These are phyloP conservation scores for Pestalotiopsis sp. DNA, from an alignment of 2,329 filamentous ascomycete genomes.

Conservation along the genomic window DNA sequence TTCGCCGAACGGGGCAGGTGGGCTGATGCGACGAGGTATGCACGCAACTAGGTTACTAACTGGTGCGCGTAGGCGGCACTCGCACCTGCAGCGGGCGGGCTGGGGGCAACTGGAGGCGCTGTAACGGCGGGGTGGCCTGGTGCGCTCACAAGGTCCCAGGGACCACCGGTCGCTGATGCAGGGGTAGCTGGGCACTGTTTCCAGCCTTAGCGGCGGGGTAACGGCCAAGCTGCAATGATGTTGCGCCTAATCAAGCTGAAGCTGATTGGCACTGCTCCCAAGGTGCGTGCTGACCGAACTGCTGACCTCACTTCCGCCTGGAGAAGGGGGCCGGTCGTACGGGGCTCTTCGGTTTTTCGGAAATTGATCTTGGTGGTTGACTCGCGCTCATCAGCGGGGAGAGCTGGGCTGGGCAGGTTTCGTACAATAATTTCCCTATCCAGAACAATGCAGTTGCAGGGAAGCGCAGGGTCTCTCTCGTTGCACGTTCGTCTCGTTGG, in stretches of 20 bases:
- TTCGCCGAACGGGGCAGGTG: slow-evolving; percentile 12
- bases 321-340: not conserved
- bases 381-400: not conserved
- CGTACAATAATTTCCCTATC: not conserved
- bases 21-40: slow-evolving; percentile 1
- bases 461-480: not conserved
- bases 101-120: not conserved
- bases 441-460: not conserved
- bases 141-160: not conserved
- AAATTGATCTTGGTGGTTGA: not conserved
- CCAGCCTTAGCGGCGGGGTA: slow-evolving; percentile 9
- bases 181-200: slow-evolving; percentile 4
- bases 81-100: not conserved
- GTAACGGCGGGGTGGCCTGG: not conserved
- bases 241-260: not conserved
- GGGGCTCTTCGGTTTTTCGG: not conserved
- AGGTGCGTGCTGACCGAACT: not conserved
- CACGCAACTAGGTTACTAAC: not conserved
- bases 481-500: not conserved
- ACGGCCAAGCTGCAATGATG: not conserved
- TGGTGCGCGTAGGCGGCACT: not conserved
- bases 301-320: not conserved
- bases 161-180: not conserved
- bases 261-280: not conserved
- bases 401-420: not conserved